Percentiles rank a stretch among this genome's conserved stretches.
Conservation (phyloP, 2,329 filamentous ascomycete species). For the Penicillium verrucosum region DNA sequence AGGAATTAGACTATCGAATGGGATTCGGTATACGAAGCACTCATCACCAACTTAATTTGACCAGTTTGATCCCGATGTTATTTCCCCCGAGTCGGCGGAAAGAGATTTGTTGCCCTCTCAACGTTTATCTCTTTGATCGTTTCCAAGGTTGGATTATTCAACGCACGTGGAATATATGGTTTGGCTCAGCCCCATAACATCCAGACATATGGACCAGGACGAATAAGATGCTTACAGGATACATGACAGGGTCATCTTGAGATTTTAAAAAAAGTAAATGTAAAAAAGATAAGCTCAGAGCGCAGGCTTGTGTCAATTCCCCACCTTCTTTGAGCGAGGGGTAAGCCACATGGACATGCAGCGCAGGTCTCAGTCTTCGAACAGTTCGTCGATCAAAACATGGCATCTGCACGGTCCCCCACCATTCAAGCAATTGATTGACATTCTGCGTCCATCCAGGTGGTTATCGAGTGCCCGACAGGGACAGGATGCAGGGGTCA, state of each 20-base stretch:
- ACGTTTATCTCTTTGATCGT: background rate
- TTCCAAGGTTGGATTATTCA: background rate
- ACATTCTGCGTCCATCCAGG: background rate
- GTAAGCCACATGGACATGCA: background rate
- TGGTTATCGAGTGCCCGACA: background rate
- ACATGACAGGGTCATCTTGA: background rate
- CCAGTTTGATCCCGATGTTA: no score
- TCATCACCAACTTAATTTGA: no score
- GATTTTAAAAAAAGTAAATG: background rate
- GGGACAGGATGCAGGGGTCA: background rate
- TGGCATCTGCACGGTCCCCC: background rate
- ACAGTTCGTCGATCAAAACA: background rate
- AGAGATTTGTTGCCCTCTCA: background rate
- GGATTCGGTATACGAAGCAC: background rate
- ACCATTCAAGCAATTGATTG: background rate
- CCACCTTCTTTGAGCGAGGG: background rate
- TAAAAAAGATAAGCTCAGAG: constrained; percentile 8
- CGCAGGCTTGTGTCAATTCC: background rate
- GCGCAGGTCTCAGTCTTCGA: background rate
- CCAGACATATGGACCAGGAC: background rate
- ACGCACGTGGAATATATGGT: background rate
- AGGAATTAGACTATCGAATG: background rate
- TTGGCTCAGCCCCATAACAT: background rate
- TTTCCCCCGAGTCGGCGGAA: background rate
- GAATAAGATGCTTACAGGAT: constrained; percentile 1